Percentiles rank a stretch among this genome's conserved stretches.
These are phyloP conservation scores for Tremella fuciformis DNA, from an alignment of 768 basidiomycete genomes.

Conservation along the genomic window DNA sequence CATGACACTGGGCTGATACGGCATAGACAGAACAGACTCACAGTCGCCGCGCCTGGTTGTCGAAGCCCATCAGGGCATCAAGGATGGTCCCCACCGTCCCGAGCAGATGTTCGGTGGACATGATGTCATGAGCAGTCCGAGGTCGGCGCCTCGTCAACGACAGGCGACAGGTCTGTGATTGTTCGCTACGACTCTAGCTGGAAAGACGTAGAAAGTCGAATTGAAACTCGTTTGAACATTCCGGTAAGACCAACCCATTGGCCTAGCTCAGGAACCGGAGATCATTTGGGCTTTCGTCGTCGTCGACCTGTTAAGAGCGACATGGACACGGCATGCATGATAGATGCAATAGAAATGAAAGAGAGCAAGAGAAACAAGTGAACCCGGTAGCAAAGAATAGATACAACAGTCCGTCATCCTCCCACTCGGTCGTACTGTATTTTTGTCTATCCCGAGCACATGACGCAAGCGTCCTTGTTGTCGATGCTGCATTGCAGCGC, in stretches of 20 bases:
- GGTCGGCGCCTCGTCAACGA: no score
- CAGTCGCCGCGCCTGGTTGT: constrained; percentile 28
- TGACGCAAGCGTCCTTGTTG: constrained; percentile 51
- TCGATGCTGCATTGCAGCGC: constrained; percentile 52
- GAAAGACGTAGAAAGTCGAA: no score
- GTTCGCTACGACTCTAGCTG: no score
- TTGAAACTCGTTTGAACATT: no score
- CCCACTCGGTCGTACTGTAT: not conserved
- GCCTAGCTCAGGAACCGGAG: no score
- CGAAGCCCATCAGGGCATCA: constrained; percentile 36
- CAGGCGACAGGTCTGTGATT: no score
- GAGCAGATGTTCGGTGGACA: constrained; percentile 47
- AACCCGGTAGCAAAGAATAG: not conserved
- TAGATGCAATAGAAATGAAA: not conserved
- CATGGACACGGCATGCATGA: constrained; percentile 4
- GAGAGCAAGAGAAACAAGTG: not conserved
- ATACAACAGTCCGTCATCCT: constrained; percentile 1
- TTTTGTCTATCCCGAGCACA: constrained; percentile 46
- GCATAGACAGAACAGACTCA: constrained; percentile 12
- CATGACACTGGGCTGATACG: not conserved
- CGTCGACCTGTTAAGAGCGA: not conserved
- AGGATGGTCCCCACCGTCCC: constrained; percentile 33
- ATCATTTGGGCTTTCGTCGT: no score
- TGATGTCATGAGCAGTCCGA: constrained; percentile 2
- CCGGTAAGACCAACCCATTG: no score